Evolutionary conservation across 768 basidiomycete genomes (phyloP).

Genomic region (Fomitopsis serialis): DNA sequence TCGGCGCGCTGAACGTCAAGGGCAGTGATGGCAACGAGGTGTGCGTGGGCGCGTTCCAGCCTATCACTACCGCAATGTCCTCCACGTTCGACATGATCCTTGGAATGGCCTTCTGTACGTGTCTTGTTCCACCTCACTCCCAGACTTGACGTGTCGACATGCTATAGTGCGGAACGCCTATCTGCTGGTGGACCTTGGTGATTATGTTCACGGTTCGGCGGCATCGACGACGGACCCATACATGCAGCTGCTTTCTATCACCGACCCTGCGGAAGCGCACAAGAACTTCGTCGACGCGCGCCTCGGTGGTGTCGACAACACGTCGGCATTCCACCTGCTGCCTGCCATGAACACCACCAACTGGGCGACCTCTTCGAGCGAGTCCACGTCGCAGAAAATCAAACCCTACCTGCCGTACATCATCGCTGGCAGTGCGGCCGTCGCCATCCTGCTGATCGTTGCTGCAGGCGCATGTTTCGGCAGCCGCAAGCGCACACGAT

Average conservation of each 20-base stretch:
- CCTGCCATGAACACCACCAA: conserved; percentile 17
- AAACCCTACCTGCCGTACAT: conserved; percentile 24
- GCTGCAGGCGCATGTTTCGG: conserved; percentile 14
- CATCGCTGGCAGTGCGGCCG: conserved; percentile 22
- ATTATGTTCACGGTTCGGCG: conserved; percentile 28
- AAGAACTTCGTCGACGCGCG: conserved; percentile 27
- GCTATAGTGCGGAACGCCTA: conserved; percentile 33
- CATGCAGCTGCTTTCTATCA: conserved; percentile 28
- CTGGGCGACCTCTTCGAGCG: conserved; percentile 8
- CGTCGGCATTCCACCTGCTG: conserved; percentile 20
- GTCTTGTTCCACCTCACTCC: not conserved
- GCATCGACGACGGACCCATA: conserved; percentile 25
- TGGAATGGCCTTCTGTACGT: conserved; percentile 33
- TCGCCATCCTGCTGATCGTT: conserved; percentile 18
- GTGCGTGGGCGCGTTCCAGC: conserved; percentile 32
- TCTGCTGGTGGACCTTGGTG: conserved; percentile 30
- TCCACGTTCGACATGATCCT: conserved; percentile 28
- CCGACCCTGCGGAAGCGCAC: conserved; percentile 23
- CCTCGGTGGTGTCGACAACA: conserved; percentile 25
- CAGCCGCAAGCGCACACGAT: conserved; percentile 12
- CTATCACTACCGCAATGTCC: conserved; percentile 17
- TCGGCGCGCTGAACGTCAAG: conserved; percentile 14
- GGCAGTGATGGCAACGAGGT: conserved; percentile 21
- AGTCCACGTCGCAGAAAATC: conserved; percentile 14
- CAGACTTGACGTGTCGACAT: not conserved